phyloP scores from a whole-genome alignment of 176 grass and related monocot species.

The Metroxylon sagu region DNA sequence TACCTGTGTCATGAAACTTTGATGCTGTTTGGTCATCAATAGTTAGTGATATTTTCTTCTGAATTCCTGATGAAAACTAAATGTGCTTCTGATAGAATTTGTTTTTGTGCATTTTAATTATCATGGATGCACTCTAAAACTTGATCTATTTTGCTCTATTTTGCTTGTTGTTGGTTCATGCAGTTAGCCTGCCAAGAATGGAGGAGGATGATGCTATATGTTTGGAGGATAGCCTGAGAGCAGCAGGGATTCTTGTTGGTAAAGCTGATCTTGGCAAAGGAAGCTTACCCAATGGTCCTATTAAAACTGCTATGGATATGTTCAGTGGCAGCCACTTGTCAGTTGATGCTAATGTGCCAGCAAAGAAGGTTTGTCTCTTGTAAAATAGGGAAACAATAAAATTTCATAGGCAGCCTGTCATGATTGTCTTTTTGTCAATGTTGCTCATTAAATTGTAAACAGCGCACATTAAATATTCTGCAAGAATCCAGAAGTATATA shows the following conservation, averaged over 20 bases:
- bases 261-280: conserved; percentile 25
- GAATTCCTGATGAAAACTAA: no score
- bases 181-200: conserved; percentile 57
- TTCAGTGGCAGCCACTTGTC: conserved; percentile 28
- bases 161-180: conserved; percentile 27
- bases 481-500: no score
- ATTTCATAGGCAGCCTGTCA: no score
- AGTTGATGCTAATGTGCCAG: conserved; percentile 31
- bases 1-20: no score
- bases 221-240: conserved; percentile 70
- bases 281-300: conserved; percentile 22
- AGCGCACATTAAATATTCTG: no score
- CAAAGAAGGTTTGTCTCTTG: conserved; percentile 59
- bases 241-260: conserved; percentile 34
- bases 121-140: no score
- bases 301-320: conserved; percentile 28
- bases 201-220: conserved; percentile 49
- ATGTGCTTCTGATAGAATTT: conserved; percentile 14
- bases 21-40: no score
- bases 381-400: conserved; percentile 5
- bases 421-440: no score
- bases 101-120: background rate
- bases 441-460: no score
- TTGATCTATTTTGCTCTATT: background rate
- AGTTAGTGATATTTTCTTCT: no score